Conservation (phyloP, 345 rosid species). For the Populus tremula region DNA sequence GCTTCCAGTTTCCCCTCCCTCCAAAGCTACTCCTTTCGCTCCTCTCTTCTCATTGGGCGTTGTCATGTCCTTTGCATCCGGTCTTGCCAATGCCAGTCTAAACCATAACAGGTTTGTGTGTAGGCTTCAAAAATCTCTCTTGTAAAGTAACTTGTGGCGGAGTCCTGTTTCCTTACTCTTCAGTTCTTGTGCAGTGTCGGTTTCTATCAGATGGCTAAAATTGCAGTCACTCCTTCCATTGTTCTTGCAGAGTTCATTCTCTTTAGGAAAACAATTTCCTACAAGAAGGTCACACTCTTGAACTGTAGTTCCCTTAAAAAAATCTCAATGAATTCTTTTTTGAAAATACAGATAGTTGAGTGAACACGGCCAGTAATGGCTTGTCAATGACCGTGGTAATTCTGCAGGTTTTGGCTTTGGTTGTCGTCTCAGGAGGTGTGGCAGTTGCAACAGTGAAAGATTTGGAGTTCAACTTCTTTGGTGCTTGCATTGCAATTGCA, state of each 20-base stretch:
- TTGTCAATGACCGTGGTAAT: neutral
- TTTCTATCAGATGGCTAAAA: slow-evolving; percentile 96
- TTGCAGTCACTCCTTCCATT: slow-evolving; percentile 93
- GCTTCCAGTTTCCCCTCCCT: slow-evolving; percentile 83
- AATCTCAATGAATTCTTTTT: neutral
- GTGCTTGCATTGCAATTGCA: slow-evolving; percentile 71
- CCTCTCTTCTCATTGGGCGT: slow-evolving; percentile 74
- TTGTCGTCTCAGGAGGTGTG: slow-evolving; percentile 76
- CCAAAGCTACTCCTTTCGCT: slow-evolving; percentile 77
- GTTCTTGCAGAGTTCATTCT: slow-evolving; percentile 77
- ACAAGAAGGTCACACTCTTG: slow-evolving; percentile 43
- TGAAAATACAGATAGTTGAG: neutral
- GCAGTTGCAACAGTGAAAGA: slow-evolving; percentile 87
- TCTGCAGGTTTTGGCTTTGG: slow-evolving; percentile 66
- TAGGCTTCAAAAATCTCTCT: neutral
- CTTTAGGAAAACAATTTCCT: slow-evolving; percentile 60
- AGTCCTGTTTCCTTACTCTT: slow-evolving; percentile 18
- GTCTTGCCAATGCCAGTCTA: slow-evolving; percentile 92
- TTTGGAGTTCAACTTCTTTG: slow-evolving; percentile 74
- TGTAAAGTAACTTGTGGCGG: neutral
- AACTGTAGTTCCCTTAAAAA: neutral
- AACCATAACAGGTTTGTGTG: slow-evolving; percentile 66
- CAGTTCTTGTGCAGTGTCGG: slow-evolving; percentile 60
- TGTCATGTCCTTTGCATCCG: slow-evolving; percentile 93
- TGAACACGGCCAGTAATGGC: neutral